Percentiles rank a stretch among this genome's conserved stretches.
phyloP scores from a whole-genome alignment of 2,329 filamentous ascomycete species.

The Aspergillus sp. region DNA sequence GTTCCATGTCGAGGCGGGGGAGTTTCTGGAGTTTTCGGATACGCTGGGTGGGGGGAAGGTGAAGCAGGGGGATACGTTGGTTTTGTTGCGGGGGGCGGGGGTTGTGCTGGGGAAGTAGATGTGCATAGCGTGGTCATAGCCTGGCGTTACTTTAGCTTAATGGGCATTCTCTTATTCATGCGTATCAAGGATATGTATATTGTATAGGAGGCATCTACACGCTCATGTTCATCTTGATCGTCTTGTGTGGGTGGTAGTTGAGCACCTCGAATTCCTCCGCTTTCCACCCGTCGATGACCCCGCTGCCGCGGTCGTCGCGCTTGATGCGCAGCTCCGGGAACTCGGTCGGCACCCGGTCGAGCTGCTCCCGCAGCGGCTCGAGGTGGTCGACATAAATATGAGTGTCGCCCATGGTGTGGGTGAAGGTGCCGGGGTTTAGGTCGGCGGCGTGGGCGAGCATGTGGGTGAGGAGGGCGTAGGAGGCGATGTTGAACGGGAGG shows the following conservation, averaged over 20 bases:
- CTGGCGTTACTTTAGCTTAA: background rate
- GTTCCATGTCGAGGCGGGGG: constrained; percentile 88
- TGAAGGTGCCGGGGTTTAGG: constrained; percentile 79
- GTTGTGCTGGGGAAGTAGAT: constrained; percentile 65
- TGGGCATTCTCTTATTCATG: no score
- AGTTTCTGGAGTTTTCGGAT: constrained; percentile 82
- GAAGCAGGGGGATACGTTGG: constrained; percentile 83
- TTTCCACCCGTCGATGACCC: constrained; percentile 92
- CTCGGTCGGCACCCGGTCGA: constrained; percentile 73
- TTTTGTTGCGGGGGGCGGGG: constrained; percentile 81
- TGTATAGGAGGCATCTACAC: constrained; percentile 55
- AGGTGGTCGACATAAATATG: constrained; percentile 94
- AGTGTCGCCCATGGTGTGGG: constrained; percentile 97
- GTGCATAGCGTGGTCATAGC: no score
- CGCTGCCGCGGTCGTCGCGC: constrained; percentile 66
- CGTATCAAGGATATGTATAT: no score
- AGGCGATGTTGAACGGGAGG: constrained; percentile 96
- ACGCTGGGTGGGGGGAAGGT: constrained; percentile 70
- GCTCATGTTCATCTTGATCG: constrained; percentile 98
- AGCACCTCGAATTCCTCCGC: constrained; percentile 82
- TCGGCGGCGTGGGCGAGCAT: constrained; percentile 90
- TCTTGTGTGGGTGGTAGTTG: constrained; percentile 87
- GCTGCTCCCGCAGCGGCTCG: constrained; percentile 77
- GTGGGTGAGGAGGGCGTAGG: constrained; percentile 88
- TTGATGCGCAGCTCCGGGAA: constrained; percentile 79